Conservation (phyloP, 805 yeast species). For the Wickerhamomyces chaumierensis region DNA sequence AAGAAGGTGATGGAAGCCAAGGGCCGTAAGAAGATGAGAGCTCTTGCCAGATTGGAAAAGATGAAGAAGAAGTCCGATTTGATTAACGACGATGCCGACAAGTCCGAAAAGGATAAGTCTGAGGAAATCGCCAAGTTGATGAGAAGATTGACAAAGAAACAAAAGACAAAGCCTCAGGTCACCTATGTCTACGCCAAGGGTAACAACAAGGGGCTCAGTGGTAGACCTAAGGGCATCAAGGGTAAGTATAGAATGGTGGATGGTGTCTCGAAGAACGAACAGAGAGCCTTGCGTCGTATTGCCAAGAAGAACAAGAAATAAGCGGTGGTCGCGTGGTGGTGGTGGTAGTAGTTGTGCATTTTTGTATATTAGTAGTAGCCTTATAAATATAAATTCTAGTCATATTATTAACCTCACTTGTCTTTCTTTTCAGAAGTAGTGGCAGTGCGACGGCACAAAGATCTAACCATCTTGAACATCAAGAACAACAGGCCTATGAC, state of each 20-base stretch:
- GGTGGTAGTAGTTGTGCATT: too few relatives aligned
- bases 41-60: slow-evolving; percentile 75
- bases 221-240: slow-evolving; percentile 93
- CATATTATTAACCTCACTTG: slow-evolving; percentile 1
- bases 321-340: too few relatives aligned
- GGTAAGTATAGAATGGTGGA: slow-evolving; percentile 99
- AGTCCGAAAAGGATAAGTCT: slow-evolving; percentile 89
- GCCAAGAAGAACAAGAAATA: slow-evolving; percentile 67
- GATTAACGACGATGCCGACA: slow-evolving; percentile 77
- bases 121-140: slow-evolving; percentile 82
- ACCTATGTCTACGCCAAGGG: slow-evolving; percentile 87
- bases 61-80: slow-evolving; percentile 86
- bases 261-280: slow-evolving; percentile 95
- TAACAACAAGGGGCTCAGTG: slow-evolving; percentile 71
- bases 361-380: neutral
- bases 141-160: slow-evolving; percentile 68
- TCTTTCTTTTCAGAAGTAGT: slow-evolving; percentile 1
- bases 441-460: neutral
- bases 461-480: slow-evolving; percentile 14
- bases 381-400: neutral
- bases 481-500: slow-evolving; percentile 24
- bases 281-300: slow-evolving; percentile 82
- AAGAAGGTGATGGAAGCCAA: slow-evolving; percentile 98
- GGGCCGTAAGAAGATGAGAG: slow-evolving; percentile 92
- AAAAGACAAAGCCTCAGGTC: slow-evolving; percentile 64